A percentile compares a stretch with the other conserved stretches of the same genome.
These are phyloP conservation scores for Phytomonas serpens DNA, from an alignment of 208 protist species.

Conservation along the genomic window DNA sequence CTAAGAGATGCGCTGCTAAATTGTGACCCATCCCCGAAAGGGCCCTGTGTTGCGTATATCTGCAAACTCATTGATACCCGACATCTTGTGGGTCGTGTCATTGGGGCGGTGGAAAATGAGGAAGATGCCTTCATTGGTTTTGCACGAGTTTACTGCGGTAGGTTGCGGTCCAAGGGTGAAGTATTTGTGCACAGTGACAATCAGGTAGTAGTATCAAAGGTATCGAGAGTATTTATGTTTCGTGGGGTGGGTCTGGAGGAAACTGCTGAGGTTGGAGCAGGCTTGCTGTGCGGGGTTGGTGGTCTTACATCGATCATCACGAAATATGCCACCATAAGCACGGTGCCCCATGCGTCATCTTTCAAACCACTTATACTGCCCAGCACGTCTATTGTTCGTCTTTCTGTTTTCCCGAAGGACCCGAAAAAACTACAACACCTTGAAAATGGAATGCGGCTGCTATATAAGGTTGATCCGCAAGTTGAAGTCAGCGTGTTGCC, in stretches of 20 bases:
- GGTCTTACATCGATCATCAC: constrained; percentile 88
- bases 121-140: constrained; percentile 94
- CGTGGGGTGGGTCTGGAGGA: constrained; percentile 93
- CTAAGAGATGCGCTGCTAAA: constrained; percentile 42
- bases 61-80: constrained; percentile 84
- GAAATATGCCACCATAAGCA: constrained; percentile 93
- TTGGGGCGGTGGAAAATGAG: constrained; percentile 21
- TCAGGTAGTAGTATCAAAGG: constrained; percentile 31
- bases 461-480: constrained; percentile 95
- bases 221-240: constrained; percentile 82
- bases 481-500: constrained; percentile 91
- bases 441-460: constrained; percentile 82
- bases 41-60: constrained; percentile 76
- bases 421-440: constrained; percentile 57
- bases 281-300: constrained; percentile 91
- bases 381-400: constrained; percentile 94
- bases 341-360: constrained; percentile 50
- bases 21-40: constrained; percentile 49
- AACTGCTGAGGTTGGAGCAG: constrained; percentile 66
- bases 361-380: constrained; percentile 81
- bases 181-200: constrained; percentile 85
- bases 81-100: constrained; percentile 59
- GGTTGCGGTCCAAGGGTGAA: constrained; percentile 78
- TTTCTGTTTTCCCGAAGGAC: constrained; percentile 91
- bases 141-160: constrained; percentile 94